phyloP scores from a whole-genome alignment of 2,329 filamentous ascomycete species.

The Pestalotiopsis sp. region DNA sequence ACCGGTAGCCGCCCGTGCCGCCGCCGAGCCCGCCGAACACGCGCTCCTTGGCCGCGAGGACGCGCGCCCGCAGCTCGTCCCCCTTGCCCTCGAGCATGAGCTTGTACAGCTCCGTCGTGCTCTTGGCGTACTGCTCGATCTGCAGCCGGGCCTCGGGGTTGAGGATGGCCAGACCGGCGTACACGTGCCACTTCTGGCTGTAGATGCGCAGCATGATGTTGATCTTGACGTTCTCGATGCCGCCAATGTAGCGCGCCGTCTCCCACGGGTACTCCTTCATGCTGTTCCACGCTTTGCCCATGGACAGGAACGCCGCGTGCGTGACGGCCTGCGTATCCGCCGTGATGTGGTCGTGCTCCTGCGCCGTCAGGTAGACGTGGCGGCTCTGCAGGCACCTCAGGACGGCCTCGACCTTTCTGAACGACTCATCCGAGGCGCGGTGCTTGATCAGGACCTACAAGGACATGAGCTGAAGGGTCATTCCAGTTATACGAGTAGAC shows the following conservation, averaged over 20 bases:
- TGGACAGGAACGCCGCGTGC: constrained; percentile 93
- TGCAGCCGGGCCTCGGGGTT: constrained; percentile 92
- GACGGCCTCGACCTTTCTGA: constrained; percentile 78
- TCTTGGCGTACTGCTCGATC: constrained; percentile 91
- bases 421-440: constrained; percentile 76
- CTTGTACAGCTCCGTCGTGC: constrained; percentile 93
- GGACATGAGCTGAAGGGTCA: background rate
- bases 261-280: constrained; percentile 98
- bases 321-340: constrained; percentile 98
- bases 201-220: constrained; percentile 98
- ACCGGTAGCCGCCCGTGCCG: constrained; percentile 65
- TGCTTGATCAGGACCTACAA: constrained; percentile 81
- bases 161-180: constrained; percentile 93
- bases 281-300: constrained; percentile 97
- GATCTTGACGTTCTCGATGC: constrained; percentile 99
- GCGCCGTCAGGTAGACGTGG: constrained; percentile 83
- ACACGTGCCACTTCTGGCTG: constrained; percentile 99
- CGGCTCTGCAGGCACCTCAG: constrained; percentile 84
- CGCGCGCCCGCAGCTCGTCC: constrained; percentile 72
- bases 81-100: constrained; percentile 88
- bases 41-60: constrained; percentile 66
- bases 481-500: background rate
- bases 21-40: constrained; percentile 82
- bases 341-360: constrained; percentile 93
- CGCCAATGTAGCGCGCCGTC: constrained; percentile 89